Conservation (phyloP, 768 basidiomycete species). For the Tephrocybe sp. region DNA sequence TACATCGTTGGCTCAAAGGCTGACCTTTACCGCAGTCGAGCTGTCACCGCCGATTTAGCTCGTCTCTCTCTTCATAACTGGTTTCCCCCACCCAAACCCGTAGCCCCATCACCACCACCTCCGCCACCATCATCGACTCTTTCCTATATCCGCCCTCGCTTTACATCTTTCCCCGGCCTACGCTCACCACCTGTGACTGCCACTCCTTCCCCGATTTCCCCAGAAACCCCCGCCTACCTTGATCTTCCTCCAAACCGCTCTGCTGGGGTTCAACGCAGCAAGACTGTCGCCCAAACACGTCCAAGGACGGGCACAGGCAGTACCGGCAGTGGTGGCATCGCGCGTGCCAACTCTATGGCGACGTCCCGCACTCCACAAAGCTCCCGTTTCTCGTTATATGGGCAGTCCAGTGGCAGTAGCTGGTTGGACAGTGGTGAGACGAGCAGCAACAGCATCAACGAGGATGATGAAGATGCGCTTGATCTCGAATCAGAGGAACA, state of each 20-base stretch:
- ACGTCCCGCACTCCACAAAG: constrained; percentile 46
- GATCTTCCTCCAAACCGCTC: constrained; percentile 56
- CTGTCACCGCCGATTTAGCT: constrained; percentile 79
- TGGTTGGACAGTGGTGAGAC: constrained; percentile 59
- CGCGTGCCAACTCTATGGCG: constrained; percentile 46
- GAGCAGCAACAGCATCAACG: constrained; percentile 65
- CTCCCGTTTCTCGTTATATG: constrained; percentile 59
- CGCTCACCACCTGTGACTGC: constrained; percentile 52
- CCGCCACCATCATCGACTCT: constrained; percentile 64
- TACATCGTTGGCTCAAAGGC: constrained; percentile 96
- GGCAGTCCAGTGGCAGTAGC: constrained; percentile 42
- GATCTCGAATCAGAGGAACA: constrained; percentile 45
- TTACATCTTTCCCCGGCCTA: constrained; percentile 66
- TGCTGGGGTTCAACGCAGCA: constrained; percentile 51
- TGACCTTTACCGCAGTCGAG: constrained; percentile 67
- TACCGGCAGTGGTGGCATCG: constrained; percentile 16
- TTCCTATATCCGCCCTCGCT: constrained; percentile 75
- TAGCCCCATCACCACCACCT: constrained; percentile 58
- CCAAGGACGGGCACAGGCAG: constrained; percentile 41
- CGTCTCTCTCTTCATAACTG: constrained; percentile 82
- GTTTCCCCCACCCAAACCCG: constrained; percentile 77
- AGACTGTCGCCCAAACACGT: constrained; percentile 42
- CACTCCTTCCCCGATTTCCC: constrained; percentile 39
- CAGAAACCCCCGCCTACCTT: constrained; percentile 59
- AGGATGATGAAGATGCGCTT: constrained; percentile 58